A percentile compares a stretch with the other conserved stretches of the same genome.
Conservation (phyloP, 2,329 filamentous ascomycete species). For the Didymella pomorum region DNA sequence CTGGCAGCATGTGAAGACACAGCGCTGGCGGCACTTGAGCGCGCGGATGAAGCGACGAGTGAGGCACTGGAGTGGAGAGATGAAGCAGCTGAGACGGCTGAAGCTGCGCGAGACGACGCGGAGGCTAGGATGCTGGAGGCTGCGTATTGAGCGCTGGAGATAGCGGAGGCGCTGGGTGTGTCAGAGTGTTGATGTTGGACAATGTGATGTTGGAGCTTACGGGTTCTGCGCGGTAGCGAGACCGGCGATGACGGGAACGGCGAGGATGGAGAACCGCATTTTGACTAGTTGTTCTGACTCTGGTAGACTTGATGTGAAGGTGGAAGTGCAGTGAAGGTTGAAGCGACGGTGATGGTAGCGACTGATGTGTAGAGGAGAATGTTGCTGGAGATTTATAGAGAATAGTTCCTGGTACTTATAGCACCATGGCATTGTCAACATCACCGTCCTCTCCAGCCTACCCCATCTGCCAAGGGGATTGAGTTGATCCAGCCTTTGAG, state of each 20-base stretch:
- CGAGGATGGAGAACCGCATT: constrained; percentile 25
- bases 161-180: neutral
- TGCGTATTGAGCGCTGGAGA: constrained; percentile 8
- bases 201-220: constrained; percentile 5
- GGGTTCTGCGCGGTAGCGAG: constrained; percentile 18
- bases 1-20: neutral
- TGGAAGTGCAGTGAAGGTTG: too few relatives aligned
- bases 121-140: constrained; percentile 8
- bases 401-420: neutral
- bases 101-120: constrained; percentile 9
- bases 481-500: neutral
- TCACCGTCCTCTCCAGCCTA: neutral
- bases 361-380: neutral
- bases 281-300: neutral
- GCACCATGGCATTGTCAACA: neutral
- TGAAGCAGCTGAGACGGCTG: constrained; percentile 7
- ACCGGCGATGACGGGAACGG: constrained; percentile 14
- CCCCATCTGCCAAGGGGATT: neutral
- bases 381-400: neutral
- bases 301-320: neutral
- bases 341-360: neutral
- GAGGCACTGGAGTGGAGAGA: constrained; percentile 2
- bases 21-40: constrained; percentile 3
- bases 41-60: constrained; percentile 3
- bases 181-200: neutral